Percentiles rank a stretch among this genome's conserved stretches.
phyloP scores from a whole-genome alignment of 1,284 basidiomycete genomes.

The Sphagnurus paluster region DNA sequence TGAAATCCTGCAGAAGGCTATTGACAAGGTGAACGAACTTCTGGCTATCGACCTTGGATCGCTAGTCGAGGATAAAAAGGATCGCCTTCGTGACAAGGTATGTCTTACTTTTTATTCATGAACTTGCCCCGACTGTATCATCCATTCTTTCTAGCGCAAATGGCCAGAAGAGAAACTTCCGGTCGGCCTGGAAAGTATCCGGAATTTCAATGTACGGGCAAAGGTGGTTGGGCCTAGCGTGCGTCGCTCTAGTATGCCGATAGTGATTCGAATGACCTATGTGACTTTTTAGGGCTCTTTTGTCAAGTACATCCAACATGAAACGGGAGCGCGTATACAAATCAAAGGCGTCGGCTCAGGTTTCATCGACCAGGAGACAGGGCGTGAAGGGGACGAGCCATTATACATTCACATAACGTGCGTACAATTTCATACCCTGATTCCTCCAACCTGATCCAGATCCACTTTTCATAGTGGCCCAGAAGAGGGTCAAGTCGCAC shows the following conservation, averaged over 20 bases:
- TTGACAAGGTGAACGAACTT: slow-evolving; percentile 84
- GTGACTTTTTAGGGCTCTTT: slow-evolving; percentile 76
- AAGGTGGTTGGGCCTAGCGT: slow-evolving; percentile 96
- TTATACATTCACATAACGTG: slow-evolving; percentile 88
- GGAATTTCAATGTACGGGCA: slow-evolving; percentile 97
- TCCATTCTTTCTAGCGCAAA: slow-evolving; percentile 60
- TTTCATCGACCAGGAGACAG: slow-evolving; percentile 85
- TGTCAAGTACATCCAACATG: slow-evolving; percentile 97
- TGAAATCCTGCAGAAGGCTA: slow-evolving; percentile 79
- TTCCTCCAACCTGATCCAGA: too few species aligned
- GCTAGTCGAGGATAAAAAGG: slow-evolving; percentile 83
- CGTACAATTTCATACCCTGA: slow-evolving; percentile 37
- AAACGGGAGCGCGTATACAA: slow-evolving; percentile 96
- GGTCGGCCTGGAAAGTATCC: slow-evolving; percentile 85
- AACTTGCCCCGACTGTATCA: not conserved
- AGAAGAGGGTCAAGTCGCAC: slow-evolving; percentile 85
- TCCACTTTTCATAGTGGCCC: too few species aligned
- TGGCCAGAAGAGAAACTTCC: slow-evolving; percentile 95
- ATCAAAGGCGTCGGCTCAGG: slow-evolving; percentile 96
- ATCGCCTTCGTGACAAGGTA: slow-evolving; percentile 61
- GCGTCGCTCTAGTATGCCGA: slow-evolving; percentile 29
- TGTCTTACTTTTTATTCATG: slow-evolving; percentile 5
- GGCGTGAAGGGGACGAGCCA: slow-evolving; percentile 79
- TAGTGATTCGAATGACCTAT: slow-evolving; percentile 4
- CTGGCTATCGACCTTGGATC: slow-evolving; percentile 86